These are phyloP conservation scores for Trichoderma asperellum DNA, from an alignment of 2,329 filamentous ascomycete species.

Conservation along the genomic window DNA sequence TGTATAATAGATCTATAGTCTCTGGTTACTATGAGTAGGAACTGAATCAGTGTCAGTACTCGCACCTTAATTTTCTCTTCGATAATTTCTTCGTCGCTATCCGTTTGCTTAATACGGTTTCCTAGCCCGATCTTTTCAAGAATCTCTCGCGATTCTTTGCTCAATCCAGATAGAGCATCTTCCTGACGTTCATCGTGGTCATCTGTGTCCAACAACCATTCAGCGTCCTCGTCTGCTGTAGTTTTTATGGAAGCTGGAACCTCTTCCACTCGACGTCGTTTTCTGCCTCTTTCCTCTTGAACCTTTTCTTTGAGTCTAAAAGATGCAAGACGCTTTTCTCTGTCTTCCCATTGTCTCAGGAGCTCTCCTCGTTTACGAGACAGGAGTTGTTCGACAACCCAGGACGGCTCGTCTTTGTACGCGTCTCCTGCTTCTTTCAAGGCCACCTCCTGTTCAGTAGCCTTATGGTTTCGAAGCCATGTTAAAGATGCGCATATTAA, in stretches of 20 bases:
- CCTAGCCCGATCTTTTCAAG: constrained; percentile 67
- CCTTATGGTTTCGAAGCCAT: constrained; percentile 86
- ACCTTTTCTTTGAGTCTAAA: constrained; percentile 66
- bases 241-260: constrained; percentile 30
- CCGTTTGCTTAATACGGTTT: constrained; percentile 40
- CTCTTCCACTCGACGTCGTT: constrained; percentile 52
- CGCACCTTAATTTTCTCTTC: constrained; percentile 70
- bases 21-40: constrained; percentile 38
- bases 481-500: constrained; percentile 87
- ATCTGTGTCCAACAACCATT: constrained; percentile 73
- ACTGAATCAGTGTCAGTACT: constrained; percentile 14
- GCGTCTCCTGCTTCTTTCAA: constrained; percentile 50
- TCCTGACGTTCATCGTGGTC: constrained; percentile 45
- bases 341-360: constrained; percentile 67
- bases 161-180: constrained; percentile 60
- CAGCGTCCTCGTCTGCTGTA: constrained; percentile 61
- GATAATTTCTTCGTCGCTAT: constrained; percentile 50
- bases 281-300: constrained; percentile 55
- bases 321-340: constrained; percentile 71
- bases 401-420: constrained; percentile 73
- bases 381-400: constrained; percentile 80
- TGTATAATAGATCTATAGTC: constrained; percentile 76
- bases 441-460: constrained; percentile 56
- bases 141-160: constrained; percentile 73
- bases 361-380: constrained; percentile 70